These are phyloP conservation scores for Millerago galiae DNA, from an alignment of 805 yeast species.

Conservation along the genomic window DNA sequence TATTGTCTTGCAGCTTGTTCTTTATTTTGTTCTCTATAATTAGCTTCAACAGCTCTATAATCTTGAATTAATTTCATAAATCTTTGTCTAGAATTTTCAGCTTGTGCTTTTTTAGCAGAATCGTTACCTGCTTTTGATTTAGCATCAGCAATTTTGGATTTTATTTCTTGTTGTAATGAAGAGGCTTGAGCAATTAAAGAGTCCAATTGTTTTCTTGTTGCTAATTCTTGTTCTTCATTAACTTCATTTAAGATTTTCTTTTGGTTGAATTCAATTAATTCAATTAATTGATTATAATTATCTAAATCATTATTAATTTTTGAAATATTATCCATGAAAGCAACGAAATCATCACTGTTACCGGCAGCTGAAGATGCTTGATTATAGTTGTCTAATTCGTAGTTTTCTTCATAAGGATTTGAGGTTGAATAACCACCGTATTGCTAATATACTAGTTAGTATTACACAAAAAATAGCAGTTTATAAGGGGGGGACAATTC, in stretches of 20 bases:
- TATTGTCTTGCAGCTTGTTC: conserved; percentile 90
- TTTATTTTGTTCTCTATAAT: conserved; percentile 77
- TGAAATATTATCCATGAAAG: conserved; percentile 64
- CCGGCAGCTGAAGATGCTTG: conserved; percentile 10
- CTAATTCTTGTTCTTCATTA: conserved; percentile 61
- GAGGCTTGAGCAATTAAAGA: conserved; percentile 71
- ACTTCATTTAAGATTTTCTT: conserved; percentile 65
- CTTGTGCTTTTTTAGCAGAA: conserved; percentile 80
- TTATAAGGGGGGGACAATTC: background rate
- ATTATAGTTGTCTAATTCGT: conserved; percentile 17
- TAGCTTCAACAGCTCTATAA: conserved; percentile 79
- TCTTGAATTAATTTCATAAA: conserved; percentile 83
- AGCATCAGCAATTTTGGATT: conserved; percentile 66
- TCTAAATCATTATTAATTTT: conserved; percentile 62
- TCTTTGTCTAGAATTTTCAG: conserved; percentile 78
- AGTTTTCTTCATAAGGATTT: conserved; percentile 21
- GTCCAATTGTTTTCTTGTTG: conserved; percentile 71
- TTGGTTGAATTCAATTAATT: conserved; percentile 65
- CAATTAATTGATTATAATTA: conserved; percentile 63
- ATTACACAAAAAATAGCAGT: background rate
- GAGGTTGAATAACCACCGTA: conserved; percentile 19
- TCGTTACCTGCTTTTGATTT: conserved; percentile 68
- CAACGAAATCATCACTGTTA: conserved; percentile 45
- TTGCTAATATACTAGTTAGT: conserved; percentile 5
- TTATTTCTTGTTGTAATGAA: conserved; percentile 68